Conservation (phyloP, 768 basidiomycete genomes). For the Panellus pusillus region DNA sequence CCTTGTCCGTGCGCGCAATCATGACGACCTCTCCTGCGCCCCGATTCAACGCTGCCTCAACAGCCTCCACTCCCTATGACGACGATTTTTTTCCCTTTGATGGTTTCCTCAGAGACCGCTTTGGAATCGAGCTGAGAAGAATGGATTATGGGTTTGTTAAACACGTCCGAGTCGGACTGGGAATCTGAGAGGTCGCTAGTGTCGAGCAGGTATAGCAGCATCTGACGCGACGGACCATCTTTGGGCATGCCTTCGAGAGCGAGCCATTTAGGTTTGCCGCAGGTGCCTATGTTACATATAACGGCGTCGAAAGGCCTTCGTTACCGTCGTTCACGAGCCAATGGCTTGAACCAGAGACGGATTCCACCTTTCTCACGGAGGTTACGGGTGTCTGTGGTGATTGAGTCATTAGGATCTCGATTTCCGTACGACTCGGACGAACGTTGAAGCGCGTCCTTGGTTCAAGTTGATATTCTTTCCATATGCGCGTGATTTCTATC, state of each 20-base stretch:
- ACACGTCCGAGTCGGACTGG: slow-evolving; percentile 27
- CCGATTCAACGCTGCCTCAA: slow-evolving; percentile 30
- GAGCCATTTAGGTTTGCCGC: slow-evolving; percentile 47
- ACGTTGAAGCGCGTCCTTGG: slow-evolving; percentile 45
- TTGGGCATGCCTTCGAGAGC: slow-evolving; percentile 45
- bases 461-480: slow-evolving; percentile 50
- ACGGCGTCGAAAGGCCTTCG: slow-evolving; percentile 52
- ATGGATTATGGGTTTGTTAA: slow-evolving; percentile 41
- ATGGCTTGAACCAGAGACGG: slow-evolving; percentile 26
- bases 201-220: not conserved
- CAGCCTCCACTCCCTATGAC: slow-evolving; percentile 47
- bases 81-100: slow-evolving; percentile 40
- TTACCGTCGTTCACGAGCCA: slow-evolving; percentile 50
- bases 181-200: not conserved
- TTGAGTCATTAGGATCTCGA: not conserved
- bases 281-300: slow-evolving; percentile 50
- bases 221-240: too few species aligned
- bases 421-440: not conserved
- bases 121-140: slow-evolving; percentile 47
- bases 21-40: slow-evolving; percentile 34
- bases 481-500: slow-evolving; percentile 44
- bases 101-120: slow-evolving; percentile 25
- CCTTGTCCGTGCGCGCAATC: slow-evolving; percentile 44
- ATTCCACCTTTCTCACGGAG: slow-evolving; percentile 31
- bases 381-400: slow-evolving; percentile 35